These are phyloP conservation scores for Brassica cretica DNA, from an alignment of 345 rosid genomes.

Conservation along the genomic window DNA sequence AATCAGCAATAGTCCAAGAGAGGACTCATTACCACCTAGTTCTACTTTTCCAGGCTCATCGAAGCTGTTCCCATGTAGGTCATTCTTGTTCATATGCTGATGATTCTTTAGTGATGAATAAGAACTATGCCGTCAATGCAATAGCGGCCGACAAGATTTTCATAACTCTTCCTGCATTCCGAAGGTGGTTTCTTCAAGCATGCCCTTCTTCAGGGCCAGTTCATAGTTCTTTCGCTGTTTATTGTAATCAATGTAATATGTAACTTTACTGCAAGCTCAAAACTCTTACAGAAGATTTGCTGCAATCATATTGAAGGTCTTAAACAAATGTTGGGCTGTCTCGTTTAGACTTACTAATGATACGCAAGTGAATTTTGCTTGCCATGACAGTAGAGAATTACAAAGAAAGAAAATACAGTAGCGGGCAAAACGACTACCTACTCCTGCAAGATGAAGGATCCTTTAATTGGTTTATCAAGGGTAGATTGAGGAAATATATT, in stretches of 20 bases:
- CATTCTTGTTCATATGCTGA: background rate
- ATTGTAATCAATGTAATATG: background rate
- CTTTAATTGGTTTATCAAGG: slow-evolving; percentile 58
- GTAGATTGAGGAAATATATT: slow-evolving; percentile 44
- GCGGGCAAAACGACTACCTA: too few relatives aligned
- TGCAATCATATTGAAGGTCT: too few relatives aligned
- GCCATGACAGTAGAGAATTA: too few relatives aligned
- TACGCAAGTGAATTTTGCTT: too few relatives aligned
- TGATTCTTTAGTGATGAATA: background rate
- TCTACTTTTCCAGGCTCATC: slow-evolving; percentile 77
- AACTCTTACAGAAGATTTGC: too few relatives aligned
- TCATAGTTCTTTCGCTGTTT: slow-evolving; percentile 11
- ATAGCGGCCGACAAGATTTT: background rate
- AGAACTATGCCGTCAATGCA: background rate
- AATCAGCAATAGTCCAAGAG: slow-evolving; percentile 52
- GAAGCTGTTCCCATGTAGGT: slow-evolving; percentile 76
- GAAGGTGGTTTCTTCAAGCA: background rate
- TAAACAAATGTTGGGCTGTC: too few relatives aligned
- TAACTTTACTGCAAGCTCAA: background rate
- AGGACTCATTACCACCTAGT: slow-evolving; percentile 71
- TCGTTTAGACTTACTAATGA: too few relatives aligned
- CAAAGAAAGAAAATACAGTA: too few relatives aligned
- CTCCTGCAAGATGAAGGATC: slow-evolving; percentile 59
- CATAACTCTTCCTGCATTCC: too few relatives aligned
- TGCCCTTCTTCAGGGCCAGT: background rate